A percentile compares a stretch with the other conserved stretches of the same genome.
phyloP scores from a whole-genome alignment of 2,329 filamentous ascomycete genomes.

The Calonectria hongkongensis region DNA sequence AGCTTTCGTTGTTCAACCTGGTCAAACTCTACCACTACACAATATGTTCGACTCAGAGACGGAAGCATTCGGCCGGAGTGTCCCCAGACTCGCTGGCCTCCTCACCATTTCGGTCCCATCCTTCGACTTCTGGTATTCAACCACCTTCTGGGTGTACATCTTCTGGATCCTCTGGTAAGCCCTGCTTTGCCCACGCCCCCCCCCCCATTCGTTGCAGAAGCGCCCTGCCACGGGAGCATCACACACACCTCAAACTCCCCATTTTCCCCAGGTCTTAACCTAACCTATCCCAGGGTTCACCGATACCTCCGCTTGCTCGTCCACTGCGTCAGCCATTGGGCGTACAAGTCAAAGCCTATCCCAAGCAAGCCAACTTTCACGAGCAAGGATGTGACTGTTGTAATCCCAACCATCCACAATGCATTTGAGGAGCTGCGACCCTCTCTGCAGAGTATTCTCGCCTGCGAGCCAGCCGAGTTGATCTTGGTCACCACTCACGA shows the following conservation, averaged over 20 bases:
- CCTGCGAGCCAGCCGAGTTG: constrained; percentile 81
- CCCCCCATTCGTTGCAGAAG: background rate
- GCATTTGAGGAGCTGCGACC: constrained; percentile 88
- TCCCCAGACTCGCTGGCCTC: constrained; percentile 45
- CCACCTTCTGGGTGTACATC: constrained; percentile 67
- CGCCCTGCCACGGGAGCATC: constrained; percentile 9
- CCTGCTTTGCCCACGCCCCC: constrained; percentile 16
- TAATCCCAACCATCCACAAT: constrained; percentile 94
- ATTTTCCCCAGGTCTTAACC: constrained; percentile 31
- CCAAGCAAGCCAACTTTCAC: constrained; percentile 87
- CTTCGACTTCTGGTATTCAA: constrained; percentile 63
- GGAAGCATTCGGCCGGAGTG: constrained; percentile 41
- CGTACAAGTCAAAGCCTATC: constrained; percentile 89
- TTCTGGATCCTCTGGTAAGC: constrained; percentile 70
- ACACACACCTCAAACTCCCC: constrained; percentile 5
- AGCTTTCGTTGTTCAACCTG: constrained; percentile 41
- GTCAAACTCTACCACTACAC: constrained; percentile 36
- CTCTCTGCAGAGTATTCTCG: constrained; percentile 86
- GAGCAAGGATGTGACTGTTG: constrained; percentile 90
- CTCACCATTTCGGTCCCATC: constrained; percentile 49
- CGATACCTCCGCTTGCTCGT: constrained; percentile 91
- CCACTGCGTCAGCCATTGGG: constrained; percentile 90
- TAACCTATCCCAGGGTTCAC: constrained; percentile 78
- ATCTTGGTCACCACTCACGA: constrained; percentile 91
- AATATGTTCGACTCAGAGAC: constrained; percentile 50